Percentiles rank a stretch among this genome's conserved stretches.
phyloP scores from a whole-genome alignment of 2,329 filamentous ascomycete species.

The Penicillium sclerotiorum region DNA sequence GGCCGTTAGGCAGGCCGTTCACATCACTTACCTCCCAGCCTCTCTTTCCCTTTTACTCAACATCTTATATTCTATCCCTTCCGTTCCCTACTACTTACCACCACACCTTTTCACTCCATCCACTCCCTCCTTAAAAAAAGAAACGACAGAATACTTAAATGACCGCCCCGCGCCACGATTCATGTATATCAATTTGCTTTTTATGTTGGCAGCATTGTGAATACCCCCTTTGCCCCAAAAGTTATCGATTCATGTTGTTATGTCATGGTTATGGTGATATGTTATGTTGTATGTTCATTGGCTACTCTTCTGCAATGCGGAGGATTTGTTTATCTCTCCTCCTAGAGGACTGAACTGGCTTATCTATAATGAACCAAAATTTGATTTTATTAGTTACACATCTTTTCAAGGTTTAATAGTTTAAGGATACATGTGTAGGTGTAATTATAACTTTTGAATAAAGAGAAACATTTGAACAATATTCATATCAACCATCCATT shows the following conservation, averaged over 20 bases:
- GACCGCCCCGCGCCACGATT: slow-evolving; percentile 22
- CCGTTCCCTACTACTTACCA: neutral
- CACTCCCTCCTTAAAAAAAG: slow-evolving; percentile 6
- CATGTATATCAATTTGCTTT: slow-evolving; percentile 30
- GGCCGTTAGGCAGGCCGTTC: slow-evolving; percentile 29
- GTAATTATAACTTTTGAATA: too few relatives aligned
- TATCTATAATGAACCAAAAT: too few relatives aligned
- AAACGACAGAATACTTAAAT: slow-evolving; percentile 15
- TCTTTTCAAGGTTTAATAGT: too few relatives aligned
- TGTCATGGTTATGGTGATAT: neutral
- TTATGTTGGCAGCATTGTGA: slow-evolving; percentile 30
- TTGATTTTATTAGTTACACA: too few relatives aligned
- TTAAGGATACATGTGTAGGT: too few relatives aligned
- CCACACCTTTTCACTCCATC: neutral
- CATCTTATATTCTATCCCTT: neutral
- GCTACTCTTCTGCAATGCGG: neutral
- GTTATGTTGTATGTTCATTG: neutral
- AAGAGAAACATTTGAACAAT: neutral
- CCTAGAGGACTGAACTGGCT: too few relatives aligned
- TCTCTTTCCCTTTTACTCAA: neutral
- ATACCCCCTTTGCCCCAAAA: slow-evolving; percentile 31
- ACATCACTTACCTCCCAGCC: neutral
- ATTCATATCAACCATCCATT: too few relatives aligned
- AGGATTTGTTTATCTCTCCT: neutral
- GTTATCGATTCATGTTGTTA: slow-evolving; percentile 15